These are phyloP conservation scores for Volvox africanus DNA, from an alignment of 139 green algal genomes.

Conservation along the genomic window DNA sequence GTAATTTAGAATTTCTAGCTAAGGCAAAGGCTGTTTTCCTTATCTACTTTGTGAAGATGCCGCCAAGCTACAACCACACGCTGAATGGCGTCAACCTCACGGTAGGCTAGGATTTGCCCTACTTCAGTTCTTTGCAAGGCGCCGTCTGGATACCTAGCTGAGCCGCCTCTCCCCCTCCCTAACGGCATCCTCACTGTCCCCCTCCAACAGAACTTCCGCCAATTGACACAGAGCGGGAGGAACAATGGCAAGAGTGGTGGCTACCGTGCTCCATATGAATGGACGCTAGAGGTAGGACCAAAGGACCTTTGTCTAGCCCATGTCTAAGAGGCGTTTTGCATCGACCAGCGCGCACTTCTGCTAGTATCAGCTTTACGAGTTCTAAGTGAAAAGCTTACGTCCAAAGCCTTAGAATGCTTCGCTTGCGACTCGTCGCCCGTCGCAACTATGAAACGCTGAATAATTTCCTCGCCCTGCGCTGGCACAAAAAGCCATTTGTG, in stretches of 20 bases:
- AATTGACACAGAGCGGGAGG: slow-evolving; percentile 36
- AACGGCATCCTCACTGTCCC: not conserved
- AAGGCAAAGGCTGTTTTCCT: not conserved
- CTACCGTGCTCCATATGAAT: slow-evolving; percentile 49
- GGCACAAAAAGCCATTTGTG: not conserved
- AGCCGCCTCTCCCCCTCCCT: slow-evolving; percentile 29
- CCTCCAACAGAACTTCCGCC: slow-evolving; percentile 49
- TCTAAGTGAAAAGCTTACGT: not conserved
- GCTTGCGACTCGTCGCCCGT: not conserved
- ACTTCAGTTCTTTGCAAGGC: no score
- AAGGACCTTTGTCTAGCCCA: slow-evolving; percentile 30
- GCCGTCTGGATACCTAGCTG: not conserved
- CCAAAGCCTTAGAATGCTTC: not conserved
- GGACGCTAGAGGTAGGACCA: slow-evolving; percentile 47
- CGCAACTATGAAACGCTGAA: not conserved
- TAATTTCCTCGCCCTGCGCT: not conserved
- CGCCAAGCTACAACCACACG: slow-evolving; percentile 39
- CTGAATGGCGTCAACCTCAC: slow-evolving; percentile 51
- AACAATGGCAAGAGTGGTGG: not conserved
- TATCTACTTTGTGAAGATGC: not conserved
- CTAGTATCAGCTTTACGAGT: no score
- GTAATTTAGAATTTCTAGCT: not conserved
- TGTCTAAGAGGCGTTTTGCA: not conserved
- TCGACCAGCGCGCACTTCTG: not conserved
- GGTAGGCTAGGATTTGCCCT: slow-evolving; percentile 1